Conservation (phyloP, 306 rosid species). For the Castanopsis chinensis region DNA sequence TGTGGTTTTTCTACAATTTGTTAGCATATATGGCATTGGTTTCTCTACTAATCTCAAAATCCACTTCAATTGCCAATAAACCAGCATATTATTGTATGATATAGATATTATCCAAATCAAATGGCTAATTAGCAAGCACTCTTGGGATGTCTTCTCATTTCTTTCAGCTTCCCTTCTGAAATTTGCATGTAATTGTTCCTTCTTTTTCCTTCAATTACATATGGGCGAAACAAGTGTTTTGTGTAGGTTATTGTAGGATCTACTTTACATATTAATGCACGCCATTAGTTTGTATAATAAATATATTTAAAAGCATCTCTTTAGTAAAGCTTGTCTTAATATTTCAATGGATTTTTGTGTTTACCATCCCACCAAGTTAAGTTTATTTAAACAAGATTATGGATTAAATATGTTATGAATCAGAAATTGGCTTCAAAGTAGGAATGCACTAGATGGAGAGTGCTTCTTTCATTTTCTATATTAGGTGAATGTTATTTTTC, state of each 20-base stretch:
- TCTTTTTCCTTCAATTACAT: background rate
- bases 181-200: background rate
- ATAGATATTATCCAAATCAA: background rate
- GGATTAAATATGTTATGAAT: background rate
- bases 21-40: background rate
- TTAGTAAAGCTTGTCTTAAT: background rate
- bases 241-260: background rate
- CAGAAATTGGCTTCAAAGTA: background rate
- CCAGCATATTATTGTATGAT: background rate
- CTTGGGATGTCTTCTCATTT: no score
- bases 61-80: background rate
- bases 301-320: background rate
- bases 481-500: background rate
- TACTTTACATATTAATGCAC: background rate
- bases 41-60: background rate
- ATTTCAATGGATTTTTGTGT: background rate
- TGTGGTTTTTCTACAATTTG: background rate
- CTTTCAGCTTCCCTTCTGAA: background rate
- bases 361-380: background rate
- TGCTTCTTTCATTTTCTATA: background rate
- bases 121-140: background rate
- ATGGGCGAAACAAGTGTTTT: background rate
- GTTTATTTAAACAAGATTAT: background rate
- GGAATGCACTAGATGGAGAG: background rate
- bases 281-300: background rate